phyloP scores from a whole-genome alignment of 257 asterid species.

The Henckelia pumila region DNA sequence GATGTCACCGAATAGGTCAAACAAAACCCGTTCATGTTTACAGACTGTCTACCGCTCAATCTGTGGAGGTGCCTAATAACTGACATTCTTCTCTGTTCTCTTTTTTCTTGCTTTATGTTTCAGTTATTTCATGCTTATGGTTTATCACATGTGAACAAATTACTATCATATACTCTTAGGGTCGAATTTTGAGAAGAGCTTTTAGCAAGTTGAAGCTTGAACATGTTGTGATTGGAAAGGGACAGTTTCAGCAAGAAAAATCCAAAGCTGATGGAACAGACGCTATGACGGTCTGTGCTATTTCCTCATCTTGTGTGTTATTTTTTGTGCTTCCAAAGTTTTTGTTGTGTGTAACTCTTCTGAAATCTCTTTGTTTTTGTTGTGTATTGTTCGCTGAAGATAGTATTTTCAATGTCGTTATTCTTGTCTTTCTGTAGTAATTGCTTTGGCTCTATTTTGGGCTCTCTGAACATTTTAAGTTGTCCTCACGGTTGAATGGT shows the following conservation, averaged over 20 bases:
- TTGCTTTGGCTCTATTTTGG: not conserved
- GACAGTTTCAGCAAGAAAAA: slow-evolving; percentile 87
- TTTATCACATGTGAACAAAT: not conserved
- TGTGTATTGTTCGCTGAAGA: not conserved
- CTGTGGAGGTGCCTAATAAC: slow-evolving; percentile 64
- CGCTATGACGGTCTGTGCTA: slow-evolving; percentile 41
- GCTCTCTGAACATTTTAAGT: not conserved
- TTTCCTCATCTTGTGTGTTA: not conserved
- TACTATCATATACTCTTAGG: slow-evolving; percentile 38
- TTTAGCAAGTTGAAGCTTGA: slow-evolving; percentile 95
- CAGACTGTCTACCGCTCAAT: slow-evolving; percentile 90
- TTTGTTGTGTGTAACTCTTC: not conserved
- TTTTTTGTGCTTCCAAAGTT: slow-evolving; percentile 10
- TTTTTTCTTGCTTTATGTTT: not conserved
- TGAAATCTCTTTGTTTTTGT: not conserved
- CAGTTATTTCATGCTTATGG: not conserved
- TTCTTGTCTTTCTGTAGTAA: not conserved
- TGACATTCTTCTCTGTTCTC: slow-evolving; percentile 1
- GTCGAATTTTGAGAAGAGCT: slow-evolving; percentile 90
- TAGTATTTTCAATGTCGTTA: too few relatives aligned
- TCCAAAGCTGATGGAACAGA: slow-evolving; percentile 44
- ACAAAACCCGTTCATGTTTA: slow-evolving; percentile 99
- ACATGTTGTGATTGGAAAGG: slow-evolving; percentile 95
- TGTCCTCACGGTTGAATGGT: not conserved
- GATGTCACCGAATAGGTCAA: slow-evolving; percentile 98